Evolutionary conservation across 768 basidiomycete genomes (phyloP).

Genomic region (Amanita rubescens): DNA sequence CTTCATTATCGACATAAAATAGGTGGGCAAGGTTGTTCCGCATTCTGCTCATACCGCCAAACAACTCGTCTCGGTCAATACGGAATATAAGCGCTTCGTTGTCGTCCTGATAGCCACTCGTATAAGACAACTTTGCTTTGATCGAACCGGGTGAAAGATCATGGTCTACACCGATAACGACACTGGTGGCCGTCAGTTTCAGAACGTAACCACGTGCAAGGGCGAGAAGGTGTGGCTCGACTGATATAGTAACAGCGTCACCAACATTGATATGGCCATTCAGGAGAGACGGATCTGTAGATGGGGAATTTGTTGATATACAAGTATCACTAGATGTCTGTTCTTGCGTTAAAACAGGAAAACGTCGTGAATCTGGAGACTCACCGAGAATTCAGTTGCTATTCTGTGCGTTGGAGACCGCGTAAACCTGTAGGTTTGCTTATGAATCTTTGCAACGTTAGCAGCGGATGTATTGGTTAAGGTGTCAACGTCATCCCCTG

Average conservation of each 20-base stretch:
- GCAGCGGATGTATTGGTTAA: constrained; percentile 11
- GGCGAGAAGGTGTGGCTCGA: constrained; percentile 81
- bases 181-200: constrained; percentile 51
- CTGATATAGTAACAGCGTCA: constrained; percentile 82
- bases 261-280: constrained; percentile 73
- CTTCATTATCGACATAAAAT: constrained; percentile 49
- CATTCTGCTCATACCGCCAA: constrained; percentile 79
- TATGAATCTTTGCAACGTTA: constrained; percentile 54
- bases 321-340: not conserved
- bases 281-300: constrained; percentile 21
- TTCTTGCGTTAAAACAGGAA: not conserved
- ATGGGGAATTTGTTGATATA: not conserved
- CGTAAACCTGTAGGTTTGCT: constrained; percentile 69
- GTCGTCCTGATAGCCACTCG: constrained; percentile 26
- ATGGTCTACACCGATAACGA: constrained; percentile 82
- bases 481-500: constrained; percentile 2
- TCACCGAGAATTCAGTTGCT: not conserved
- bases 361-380: not conserved
- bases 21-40: constrained; percentile 85
- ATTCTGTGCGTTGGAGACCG: constrained; percentile 18
- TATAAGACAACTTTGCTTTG: constrained; percentile 1
- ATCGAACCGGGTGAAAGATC: constrained; percentile 34
- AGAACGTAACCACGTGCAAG: constrained; percentile 80
- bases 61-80: constrained; percentile 91
- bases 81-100: constrained; percentile 47